Evolutionary conservation across 345 rosid species (phyloP).

Genomic region (Pugionium cornutum): DNA sequence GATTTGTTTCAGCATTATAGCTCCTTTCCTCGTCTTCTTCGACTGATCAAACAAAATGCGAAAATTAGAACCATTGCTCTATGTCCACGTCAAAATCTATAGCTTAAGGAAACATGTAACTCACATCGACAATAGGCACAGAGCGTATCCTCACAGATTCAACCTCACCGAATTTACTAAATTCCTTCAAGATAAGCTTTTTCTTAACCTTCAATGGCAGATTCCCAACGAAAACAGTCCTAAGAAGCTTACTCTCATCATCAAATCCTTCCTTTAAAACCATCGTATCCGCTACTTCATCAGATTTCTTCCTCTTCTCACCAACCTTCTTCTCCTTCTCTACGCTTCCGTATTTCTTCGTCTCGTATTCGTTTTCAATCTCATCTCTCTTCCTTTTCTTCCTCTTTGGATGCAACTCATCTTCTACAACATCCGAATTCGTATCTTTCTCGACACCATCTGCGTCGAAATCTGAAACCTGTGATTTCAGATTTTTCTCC

Average conservation of each 20-base stretch:
- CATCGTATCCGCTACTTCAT: conserved; percentile 51
- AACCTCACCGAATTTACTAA: conserved; percentile 68
- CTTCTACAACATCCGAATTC: too few relatives aligned
- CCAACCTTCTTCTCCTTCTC: conserved; percentile 52
- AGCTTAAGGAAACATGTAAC: too few relatives aligned
- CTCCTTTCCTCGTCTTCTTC: conserved; percentile 83
- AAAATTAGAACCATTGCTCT: too few relatives aligned
- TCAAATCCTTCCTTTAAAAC: conserved; percentile 75
- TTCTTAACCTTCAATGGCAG: conserved; percentile 82
- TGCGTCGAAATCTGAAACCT: too few relatives aligned
- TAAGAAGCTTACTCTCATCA: conserved; percentile 80
- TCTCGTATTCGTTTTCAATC: conserved; percentile 36
- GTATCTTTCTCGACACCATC: too few relatives aligned
- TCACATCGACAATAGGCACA: too few relatives aligned
- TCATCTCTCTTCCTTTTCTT: too few relatives aligned
- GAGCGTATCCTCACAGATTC: conserved; percentile 31
- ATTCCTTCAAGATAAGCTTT: conserved; percentile 40
- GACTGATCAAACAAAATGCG: conserved; percentile 47
- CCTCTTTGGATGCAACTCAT: too few relatives aligned
- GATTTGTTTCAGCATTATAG: conserved; percentile 64
- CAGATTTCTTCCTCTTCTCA: conserved; percentile 78
- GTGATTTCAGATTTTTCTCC: too few relatives aligned
- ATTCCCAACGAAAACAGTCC: conserved; percentile 95
- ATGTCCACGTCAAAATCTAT: too few relatives aligned
- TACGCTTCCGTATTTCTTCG: conserved; percentile 56